phyloP scores from a whole-genome alignment of 179 eudicot species.

The Actinidia polygama region DNA sequence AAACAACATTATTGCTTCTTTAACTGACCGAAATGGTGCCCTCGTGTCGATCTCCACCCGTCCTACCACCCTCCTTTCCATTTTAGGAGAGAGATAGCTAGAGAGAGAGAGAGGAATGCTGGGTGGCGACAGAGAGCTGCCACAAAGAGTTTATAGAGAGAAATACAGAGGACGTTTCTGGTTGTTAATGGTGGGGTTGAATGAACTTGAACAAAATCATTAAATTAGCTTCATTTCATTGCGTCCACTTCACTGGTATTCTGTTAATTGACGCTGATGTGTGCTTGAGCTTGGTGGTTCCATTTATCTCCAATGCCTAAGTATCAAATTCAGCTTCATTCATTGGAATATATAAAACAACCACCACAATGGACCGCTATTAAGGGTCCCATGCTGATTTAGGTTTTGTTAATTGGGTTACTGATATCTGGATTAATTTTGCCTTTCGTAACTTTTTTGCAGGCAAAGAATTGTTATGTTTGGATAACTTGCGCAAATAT shows the following conservation, averaged over 20 bases:
- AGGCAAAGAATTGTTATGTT: too few relatives aligned
- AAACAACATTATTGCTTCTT: conserved; percentile 80
- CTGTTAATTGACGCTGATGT: conserved; percentile 44
- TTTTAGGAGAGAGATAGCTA: not conserved
- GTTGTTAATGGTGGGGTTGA: not conserved
- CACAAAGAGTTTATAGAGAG: not conserved
- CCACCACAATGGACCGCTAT: too few relatives aligned
- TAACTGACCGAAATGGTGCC: conserved; percentile 77
- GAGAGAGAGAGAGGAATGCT: not conserved
- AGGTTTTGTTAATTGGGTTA: too few relatives aligned
- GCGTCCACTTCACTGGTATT: conserved; percentile 76
- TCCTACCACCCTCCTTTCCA: conserved; percentile 47
- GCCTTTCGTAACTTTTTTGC: too few relatives aligned
- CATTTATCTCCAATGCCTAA: too few relatives aligned
- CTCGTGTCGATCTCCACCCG: conserved; percentile 86
- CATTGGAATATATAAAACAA: too few relatives aligned
- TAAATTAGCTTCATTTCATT: conserved; percentile 46
- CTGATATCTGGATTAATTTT: too few relatives aligned
- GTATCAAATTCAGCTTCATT: too few relatives aligned
- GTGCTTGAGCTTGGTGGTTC: conserved; percentile 22
- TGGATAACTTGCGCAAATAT: too few relatives aligned
- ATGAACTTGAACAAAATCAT: not conserved
- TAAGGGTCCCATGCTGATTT: too few relatives aligned
- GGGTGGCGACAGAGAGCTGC: not conserved
- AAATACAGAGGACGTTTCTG: not conserved